These are phyloP conservation scores for Erythrophleum fordii DNA, from an alignment of 306 rosid genomes.

Conservation along the genomic window DNA sequence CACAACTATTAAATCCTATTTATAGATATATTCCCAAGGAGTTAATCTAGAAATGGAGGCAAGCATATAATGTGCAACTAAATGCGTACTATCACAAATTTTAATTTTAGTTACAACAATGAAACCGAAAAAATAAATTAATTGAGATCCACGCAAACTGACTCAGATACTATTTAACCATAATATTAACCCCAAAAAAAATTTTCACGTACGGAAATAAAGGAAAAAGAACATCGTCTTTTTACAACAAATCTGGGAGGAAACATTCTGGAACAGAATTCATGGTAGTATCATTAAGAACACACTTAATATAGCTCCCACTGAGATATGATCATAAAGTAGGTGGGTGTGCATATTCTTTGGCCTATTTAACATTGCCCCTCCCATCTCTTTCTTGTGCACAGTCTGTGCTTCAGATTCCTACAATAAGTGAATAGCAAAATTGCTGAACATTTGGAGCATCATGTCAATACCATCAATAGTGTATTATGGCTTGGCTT, in stretches of 20 bases:
- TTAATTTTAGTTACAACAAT: not conserved
- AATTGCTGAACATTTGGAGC: not conserved
- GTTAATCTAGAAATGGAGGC: not conserved
- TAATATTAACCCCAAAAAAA: not conserved
- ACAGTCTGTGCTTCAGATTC: slow-evolving; percentile 16
- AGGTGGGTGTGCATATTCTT: slow-evolving; percentile 51
- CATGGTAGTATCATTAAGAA: slow-evolving; percentile 1
- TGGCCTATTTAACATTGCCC: slow-evolving; percentile 43
- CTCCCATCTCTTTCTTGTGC: slow-evolving; percentile 40
- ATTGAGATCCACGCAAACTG: not conserved
- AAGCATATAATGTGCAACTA: not conserved
- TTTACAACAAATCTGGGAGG: not conserved
- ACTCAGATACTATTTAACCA: not conserved
- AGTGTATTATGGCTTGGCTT: slow-evolving; percentile 36
- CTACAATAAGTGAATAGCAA: not conserved
- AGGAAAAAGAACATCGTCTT: not conserved
- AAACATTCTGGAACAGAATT: not conserved
- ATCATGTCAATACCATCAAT: slow-evolving; percentile 48
- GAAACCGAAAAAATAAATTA: not conserved
- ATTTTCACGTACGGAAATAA: not conserved
- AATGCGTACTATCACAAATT: not conserved
- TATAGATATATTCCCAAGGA: not conserved
- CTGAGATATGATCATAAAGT: slow-evolving; percentile 31
- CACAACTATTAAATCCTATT: not conserved
- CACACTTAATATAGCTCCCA: slow-evolving; percentile 23